Base-by-base conservation (phyloP, 75 land plant genomes). In the Adiantum capillusveneris region DNA sequence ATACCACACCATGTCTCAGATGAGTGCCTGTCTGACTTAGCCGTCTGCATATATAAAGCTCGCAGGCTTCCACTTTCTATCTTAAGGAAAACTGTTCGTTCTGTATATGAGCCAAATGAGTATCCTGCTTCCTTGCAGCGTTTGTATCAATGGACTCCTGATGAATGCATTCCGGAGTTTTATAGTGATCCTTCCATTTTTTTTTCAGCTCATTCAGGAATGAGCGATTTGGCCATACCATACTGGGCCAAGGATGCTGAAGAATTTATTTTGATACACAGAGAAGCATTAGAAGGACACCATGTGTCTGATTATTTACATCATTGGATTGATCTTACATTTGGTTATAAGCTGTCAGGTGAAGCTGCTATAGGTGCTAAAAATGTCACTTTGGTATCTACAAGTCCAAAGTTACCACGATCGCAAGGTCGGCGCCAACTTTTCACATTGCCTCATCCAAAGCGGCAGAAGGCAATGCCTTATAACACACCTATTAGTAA, bases 81-180 rank as follows among this genome's bases (percentile, higher is more conserved):
- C 25, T 69, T 90, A 45, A 77, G 85, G n/a, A 66, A 68, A 36
- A 79, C 90, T 67, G 96, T 90, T 12, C 92, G 96, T 9, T 81
- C 87, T 17, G 96, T 90, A 29, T 90, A 90, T 75, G 96, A 86
- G 67, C 96, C 96, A 7, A 90, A 90, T 72, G 96, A 90, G 73
- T 90, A 90, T 73, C 96, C 96, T 61, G 74, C 83, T n/a, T 84
- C 46, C 53, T 83, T 90, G 92, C 91, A 86, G 72, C 77, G 96
- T 25, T 71, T 90, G 44, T 90, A 90, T 55, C 96, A 90, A 41
- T 90, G 96, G 96, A 90, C 96, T 6, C 96, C 96, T 51, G 96
- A 90, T 70, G 96, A 90, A 57, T 90, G 91, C 64, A 84, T 90
- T 70, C 96, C 96, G 12, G 96, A 90, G 46, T 90, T 90, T 57